Conservation (phyloP, 108 stramenopile genomes). For the Mayamaea pseudoterrestris region DNA sequence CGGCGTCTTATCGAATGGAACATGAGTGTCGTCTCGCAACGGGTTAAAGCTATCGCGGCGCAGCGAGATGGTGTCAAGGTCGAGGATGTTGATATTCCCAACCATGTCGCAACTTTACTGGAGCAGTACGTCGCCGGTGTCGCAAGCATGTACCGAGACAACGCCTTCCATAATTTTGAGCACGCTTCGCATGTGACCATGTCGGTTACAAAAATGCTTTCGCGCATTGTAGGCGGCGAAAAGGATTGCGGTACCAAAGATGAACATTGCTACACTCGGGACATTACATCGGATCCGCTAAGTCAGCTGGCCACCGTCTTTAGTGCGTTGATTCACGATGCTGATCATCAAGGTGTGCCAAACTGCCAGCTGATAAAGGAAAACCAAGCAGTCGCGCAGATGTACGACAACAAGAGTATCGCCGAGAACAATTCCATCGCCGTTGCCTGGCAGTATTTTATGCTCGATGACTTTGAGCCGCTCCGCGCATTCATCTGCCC, state of each 20-base stretch:
- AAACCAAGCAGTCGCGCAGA: constrained; percentile 24
- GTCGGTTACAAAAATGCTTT: constrained; percentile 32
- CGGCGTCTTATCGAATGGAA: no score
- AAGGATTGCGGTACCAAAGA: background rate
- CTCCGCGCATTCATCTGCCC: constrained; percentile 27
- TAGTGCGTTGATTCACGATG: constrained; percentile 10
- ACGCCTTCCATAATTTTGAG: constrained; percentile 35
- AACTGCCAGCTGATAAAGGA: constrained; percentile 38
- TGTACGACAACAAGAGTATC: constrained; percentile 30
- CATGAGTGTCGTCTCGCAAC: no score
- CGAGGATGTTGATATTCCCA: no score
- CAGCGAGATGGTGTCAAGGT: no score
- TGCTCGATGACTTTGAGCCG: constrained; percentile 21
- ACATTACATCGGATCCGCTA: constrained; percentile 8
- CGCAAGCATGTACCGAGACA: constrained; percentile 28
- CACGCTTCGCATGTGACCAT: constrained; percentile 43
- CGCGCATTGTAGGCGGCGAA: background rate
- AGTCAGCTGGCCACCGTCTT: constrained; percentile 5
- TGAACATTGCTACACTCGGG: constrained; percentile 2
- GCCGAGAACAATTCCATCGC: constrained; percentile 50
- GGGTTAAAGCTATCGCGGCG: no score
- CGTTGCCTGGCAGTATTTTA: constrained; percentile 32
- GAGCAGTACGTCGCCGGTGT: no score
- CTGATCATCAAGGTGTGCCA: constrained; percentile 39
- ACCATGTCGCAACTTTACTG: no score